Evolutionary conservation across 2,329 filamentous ascomycete species (phyloP).

Genomic region (Cercospora zeae-maydis): DNA sequence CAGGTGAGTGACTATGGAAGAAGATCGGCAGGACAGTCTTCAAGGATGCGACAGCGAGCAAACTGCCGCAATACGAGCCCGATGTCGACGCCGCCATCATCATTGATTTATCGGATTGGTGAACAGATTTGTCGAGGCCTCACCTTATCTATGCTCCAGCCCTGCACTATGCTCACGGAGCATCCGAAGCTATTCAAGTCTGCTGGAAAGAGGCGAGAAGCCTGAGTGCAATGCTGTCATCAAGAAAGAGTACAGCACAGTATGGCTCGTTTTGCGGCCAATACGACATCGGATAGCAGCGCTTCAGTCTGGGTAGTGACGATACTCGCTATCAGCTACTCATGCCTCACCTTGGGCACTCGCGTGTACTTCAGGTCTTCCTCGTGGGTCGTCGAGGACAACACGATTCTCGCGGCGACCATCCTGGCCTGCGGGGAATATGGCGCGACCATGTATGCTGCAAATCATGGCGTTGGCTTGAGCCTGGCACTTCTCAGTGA

Average conservation of each 20-base stretch:
- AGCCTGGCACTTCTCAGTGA: background rate
- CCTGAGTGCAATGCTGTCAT: background rate
- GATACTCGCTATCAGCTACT: background rate
- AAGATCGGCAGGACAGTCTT: background rate
- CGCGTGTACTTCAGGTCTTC: background rate
- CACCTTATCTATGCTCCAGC: background rate
- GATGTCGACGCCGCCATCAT: background rate
- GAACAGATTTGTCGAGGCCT: background rate
- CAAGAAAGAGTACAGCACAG: background rate
- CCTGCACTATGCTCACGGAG: background rate
- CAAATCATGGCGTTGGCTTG: background rate
- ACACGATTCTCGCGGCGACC: background rate
- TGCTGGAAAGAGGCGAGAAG: background rate
- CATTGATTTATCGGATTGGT: background rate
- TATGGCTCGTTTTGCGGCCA: background rate
- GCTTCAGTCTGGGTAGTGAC: background rate
- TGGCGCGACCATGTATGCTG: background rate
- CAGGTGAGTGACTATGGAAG: background rate
- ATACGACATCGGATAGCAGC: background rate
- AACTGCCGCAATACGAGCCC: background rate
- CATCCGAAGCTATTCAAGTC: background rate
- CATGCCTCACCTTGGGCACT: background rate
- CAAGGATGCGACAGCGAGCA: background rate
- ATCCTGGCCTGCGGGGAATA: background rate
- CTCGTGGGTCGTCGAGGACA: conserved; percentile 1